Conservation (phyloP, 768 basidiomycete genomes). For the Symmetrospora coprosmae region DNA sequence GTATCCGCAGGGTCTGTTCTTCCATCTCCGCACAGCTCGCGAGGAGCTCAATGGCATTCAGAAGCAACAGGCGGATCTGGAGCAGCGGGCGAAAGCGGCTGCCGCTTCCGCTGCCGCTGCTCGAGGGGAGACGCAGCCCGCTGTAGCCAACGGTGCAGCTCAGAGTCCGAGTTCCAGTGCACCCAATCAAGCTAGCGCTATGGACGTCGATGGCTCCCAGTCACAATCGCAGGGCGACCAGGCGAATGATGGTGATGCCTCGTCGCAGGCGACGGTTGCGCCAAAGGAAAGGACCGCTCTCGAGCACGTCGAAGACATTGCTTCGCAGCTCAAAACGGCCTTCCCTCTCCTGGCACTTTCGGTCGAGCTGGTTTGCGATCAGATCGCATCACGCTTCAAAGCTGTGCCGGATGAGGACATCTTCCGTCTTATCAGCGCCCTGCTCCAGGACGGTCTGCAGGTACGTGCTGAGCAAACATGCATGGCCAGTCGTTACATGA, state of each 20-base stretch:
- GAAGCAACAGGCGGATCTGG: conserved; percentile 34
- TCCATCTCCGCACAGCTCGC: conserved; percentile 70
- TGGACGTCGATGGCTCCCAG: not conserved
- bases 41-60: conserved; percentile 47
- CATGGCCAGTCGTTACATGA: not conserved
- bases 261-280: not conserved
- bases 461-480: conserved; percentile 44
- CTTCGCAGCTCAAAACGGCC: conserved; percentile 82
- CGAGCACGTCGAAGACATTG: conserved; percentile 82
- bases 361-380: conserved; percentile 92
- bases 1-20: conserved; percentile 92
- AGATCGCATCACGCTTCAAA: conserved; percentile 79
- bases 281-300: not conserved
- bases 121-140: too few relatives aligned
- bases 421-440: conserved; percentile 73
- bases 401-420: conserved; percentile 80
- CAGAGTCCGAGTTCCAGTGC: too few relatives aligned
- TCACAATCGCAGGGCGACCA: not conserved
- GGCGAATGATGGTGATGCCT: not conserved
- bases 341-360: conserved; percentile 89
- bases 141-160: not conserved
- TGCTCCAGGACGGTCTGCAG: conserved; percentile 72
- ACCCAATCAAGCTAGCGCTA: not conserved
- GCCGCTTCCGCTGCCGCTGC: too few relatives aligned
- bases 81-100: conserved; percentile 25